A percentile compares a stretch with the other conserved stretches of the same genome.
These are phyloP conservation scores for Sclerotinia glacialis DNA, from an alignment of 2,329 filamentous ascomycete species.

Conservation along the genomic window DNA sequence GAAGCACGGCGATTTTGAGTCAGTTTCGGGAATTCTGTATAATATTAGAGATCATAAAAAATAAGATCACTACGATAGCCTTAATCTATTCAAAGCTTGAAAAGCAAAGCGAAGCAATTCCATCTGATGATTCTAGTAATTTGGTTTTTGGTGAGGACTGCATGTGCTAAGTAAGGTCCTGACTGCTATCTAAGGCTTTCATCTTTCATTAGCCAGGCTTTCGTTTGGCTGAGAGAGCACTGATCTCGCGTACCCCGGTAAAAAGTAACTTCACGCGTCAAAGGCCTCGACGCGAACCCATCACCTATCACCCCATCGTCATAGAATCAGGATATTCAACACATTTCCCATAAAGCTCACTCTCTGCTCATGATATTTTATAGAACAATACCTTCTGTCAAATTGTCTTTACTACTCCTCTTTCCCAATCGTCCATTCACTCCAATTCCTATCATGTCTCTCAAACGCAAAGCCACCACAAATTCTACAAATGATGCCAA, in stretches of 20 bases:
- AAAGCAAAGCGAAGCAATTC: neutral
- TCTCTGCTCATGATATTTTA: neutral
- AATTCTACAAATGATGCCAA: constrained; percentile 54
- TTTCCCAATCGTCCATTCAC: constrained; percentile 21
- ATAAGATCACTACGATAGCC: constrained; percentile 5
- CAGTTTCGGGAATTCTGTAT: constrained; percentile 21
- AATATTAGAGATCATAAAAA: constrained; percentile 26
- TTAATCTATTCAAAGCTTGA: neutral
- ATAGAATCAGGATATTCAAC: neutral
- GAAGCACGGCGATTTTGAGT: constrained; percentile 33
- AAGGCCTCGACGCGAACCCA: neutral
- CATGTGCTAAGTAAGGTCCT: too few relatives aligned
- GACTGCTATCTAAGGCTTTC: neutral
- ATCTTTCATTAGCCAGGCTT: neutral
- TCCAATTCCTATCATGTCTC: constrained; percentile 38
- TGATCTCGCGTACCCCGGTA: constrained; percentile 21
- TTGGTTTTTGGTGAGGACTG: neutral
- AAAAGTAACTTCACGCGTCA: constrained; percentile 18
- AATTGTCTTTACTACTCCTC: constrained; percentile 30
- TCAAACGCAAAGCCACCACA: constrained; percentile 66
- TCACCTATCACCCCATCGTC: too few relatives aligned
- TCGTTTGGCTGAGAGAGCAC: neutral
- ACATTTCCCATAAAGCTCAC: neutral
- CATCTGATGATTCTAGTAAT: neutral
- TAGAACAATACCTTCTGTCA: constrained; percentile 18